Evolutionary conservation across 2,329 filamentous ascomycete species (phyloP), one percentile per base, ranked within the genome.

Genomic region (Ascochyta rabiei): DNA sequence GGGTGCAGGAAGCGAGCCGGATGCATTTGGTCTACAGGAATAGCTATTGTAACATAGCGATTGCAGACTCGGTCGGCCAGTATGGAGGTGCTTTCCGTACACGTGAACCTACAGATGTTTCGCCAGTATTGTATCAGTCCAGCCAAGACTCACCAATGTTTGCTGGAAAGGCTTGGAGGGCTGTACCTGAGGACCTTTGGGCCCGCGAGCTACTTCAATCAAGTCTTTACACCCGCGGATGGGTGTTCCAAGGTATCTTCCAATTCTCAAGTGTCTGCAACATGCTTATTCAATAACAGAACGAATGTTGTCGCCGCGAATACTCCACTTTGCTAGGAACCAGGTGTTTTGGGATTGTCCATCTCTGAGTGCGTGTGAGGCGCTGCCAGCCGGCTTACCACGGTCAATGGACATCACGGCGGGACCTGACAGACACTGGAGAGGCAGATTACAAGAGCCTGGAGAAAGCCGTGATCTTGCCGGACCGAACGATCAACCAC

Each of bases 21-120:
- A 73, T 73, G 70, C 64, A 70, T 44, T 16, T 58, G 24, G 64
- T 73, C 6, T 74, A 74, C 54, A 49, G 68, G 1, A 64, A 68
- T 28, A 58, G 50, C 13, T 68, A 66, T 18, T 68, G 67, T 35
- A 74, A 72, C 35, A 65, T 73, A 31, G 67, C 68, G 1, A 54
- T 60, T 35, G 65, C 53, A 7, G 69, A 70, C 42, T 60, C 69
- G 0, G 9, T 13, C 1, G 56, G 67, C 34, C 56, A 57, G n/a
- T 34, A 18, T 1, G 59, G 62, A 7, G 70, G 70, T 0, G 24
- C 61, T 2, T 72, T 67, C 41, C 61, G 70, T 2, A 7, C 39
- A 1, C 57, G 70, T 30, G 47, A 61, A 9, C 52, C 60, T 2
- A 9, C 48, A 1, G 51, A 59, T 8, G 43, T 71, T 12, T 28